Base-by-base conservation (phyloP, 129 eudicot species). In the Centrapalus pauciflorus region DNA sequence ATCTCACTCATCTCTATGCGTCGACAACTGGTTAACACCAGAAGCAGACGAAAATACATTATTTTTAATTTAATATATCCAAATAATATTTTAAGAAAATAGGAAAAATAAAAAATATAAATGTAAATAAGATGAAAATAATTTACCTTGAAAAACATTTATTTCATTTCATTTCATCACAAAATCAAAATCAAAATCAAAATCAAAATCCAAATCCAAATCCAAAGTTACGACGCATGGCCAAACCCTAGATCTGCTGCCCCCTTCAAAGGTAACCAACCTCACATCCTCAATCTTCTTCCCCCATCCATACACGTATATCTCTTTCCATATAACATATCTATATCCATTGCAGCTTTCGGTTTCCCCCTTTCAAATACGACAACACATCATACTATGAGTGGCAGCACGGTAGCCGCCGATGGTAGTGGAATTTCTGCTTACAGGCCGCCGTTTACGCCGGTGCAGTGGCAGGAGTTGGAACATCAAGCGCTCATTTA, bases 221-320 rank as follows among this genome's bases (percentile, higher is more conserved):
- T 75, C 81, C 74, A 48, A 62, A 34, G 40, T 67, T 56, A 67
- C 80, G 77, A 81, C 73, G 85, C 82, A 79, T 82, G 75, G 66
- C 50, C 86, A 86, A 83, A 86, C 94, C 88, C 94, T 86, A 86
- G 86, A 86, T 86, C 94, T 83, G 84, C n/a, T n/a, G n/a, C n/a
- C 72, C 66, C 72, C 82, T 79, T 73, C 67, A 65, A 64, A 77
- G 77, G 77, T 70, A 77, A 14, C 64, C 55, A 26, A 34, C 48
- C 23, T 11, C 26, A 27, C 67, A 23, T 32, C n/a, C 35, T 34
- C 64, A n/a, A n/a, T 48, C 67, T 20, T n/a, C 59, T 45, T 68
- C 7, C 50, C 68, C 80, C 66, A 29, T 64, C 58, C 62, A 64
- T 55, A 49, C 78, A 73, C 78, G 78, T 73, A 73, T 54, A 27